phyloP scores from a whole-genome alignment of 2,329 filamentous ascomycete genomes.

The Triangularia setosa region DNA sequence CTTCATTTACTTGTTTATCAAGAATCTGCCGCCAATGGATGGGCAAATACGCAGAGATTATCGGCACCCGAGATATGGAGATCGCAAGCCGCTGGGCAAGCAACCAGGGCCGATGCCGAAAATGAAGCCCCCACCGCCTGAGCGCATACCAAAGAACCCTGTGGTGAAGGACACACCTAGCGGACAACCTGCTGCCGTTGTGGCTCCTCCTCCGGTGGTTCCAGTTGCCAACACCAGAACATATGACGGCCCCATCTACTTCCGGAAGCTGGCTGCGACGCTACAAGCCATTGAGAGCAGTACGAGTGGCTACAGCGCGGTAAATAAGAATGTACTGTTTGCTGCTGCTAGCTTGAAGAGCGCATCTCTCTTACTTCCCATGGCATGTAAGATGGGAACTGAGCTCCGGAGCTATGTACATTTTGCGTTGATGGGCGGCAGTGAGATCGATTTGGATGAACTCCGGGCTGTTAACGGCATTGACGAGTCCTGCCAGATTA shows the following conservation, averaged over 20 bases:
- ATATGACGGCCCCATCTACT: slow-evolving; percentile 69
- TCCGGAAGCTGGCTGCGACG: slow-evolving; percentile 59
- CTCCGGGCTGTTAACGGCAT: slow-evolving; percentile 77
- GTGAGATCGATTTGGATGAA: slow-evolving; percentile 63
- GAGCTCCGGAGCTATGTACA: slow-evolving; percentile 72
- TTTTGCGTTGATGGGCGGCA: slow-evolving; percentile 72
- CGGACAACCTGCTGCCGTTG: neutral
- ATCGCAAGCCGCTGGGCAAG: slow-evolving; percentile 13
- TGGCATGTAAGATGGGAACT: slow-evolving; percentile 81
- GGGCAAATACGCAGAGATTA: slow-evolving; percentile 35
- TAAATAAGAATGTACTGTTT: slow-evolving; percentile 74
- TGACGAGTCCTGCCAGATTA: slow-evolving; percentile 63
- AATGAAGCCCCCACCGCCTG: slow-evolving; percentile 9
- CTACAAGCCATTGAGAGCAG: slow-evolving; percentile 54
- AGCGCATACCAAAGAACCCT: slow-evolving; percentile 13
- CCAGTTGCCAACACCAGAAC: neutral
- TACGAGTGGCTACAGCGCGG: slow-evolving; percentile 46
- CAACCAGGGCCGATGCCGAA: slow-evolving; percentile 11
- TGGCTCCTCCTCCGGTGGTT: neutral
- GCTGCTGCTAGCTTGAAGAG: slow-evolving; percentile 71
- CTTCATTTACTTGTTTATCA: slow-evolving; percentile 60
- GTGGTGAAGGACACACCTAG: neutral
- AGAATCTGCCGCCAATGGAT: slow-evolving; percentile 52
- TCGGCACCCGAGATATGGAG: slow-evolving; percentile 37
- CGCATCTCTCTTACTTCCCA: slow-evolving; percentile 66